These are phyloP conservation scores for Fusarium musae DNA, from an alignment of 2,329 filamentous ascomycete species.

Conservation along the genomic window DNA sequence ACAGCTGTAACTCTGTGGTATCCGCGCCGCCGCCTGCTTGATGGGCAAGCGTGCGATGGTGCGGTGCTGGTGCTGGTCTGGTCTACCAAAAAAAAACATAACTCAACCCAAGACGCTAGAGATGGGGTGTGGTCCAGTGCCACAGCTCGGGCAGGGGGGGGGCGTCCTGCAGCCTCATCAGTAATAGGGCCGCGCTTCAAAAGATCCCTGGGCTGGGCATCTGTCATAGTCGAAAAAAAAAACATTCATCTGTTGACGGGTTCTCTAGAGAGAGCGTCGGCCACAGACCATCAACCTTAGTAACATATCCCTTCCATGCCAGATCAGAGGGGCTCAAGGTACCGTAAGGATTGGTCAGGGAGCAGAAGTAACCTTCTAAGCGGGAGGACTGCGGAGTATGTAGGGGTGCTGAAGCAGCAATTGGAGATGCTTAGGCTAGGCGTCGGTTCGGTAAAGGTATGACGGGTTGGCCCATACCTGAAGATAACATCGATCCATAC, in stretches of 20 bases:
- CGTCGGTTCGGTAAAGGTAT: conserved; percentile 26
- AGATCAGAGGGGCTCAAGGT: conserved; percentile 12
- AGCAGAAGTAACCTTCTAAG: conserved; percentile 11
- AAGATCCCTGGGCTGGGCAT: conserved; percentile 38
- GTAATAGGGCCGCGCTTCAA: conserved; percentile 38
- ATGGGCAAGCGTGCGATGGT: conserved; percentile 11
- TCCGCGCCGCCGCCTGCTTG: not conserved
- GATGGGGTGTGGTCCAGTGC: conserved; percentile 35
- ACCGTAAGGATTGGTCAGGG: conserved; percentile 15
- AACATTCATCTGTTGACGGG: conserved; percentile 16
- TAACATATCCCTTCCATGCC: conserved; percentile 9
- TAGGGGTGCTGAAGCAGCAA: conserved; percentile 25
- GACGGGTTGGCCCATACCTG: conserved; percentile 35
- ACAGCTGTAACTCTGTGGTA: conserved; percentile 20
- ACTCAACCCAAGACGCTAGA: conserved; percentile 33
- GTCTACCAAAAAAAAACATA: conserved; percentile 18
- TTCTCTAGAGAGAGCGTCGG: conserved; percentile 19
- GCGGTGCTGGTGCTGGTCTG: conserved; percentile 25
- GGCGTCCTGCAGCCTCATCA: conserved; percentile 33
- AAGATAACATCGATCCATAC: conserved; percentile 40
- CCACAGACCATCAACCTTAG: conserved; percentile 27
- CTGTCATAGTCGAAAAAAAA: conserved; percentile 29
- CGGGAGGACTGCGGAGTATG: conserved; percentile 26
- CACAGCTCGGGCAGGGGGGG: conserved; percentile 30
- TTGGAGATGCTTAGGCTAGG: conserved; percentile 25